A percentile compares a stretch with the other conserved stretches of the same genome.
phyloP scores from a whole-genome alignment of 352 stramenopile species.

The Pythium aristosporum region DNA sequence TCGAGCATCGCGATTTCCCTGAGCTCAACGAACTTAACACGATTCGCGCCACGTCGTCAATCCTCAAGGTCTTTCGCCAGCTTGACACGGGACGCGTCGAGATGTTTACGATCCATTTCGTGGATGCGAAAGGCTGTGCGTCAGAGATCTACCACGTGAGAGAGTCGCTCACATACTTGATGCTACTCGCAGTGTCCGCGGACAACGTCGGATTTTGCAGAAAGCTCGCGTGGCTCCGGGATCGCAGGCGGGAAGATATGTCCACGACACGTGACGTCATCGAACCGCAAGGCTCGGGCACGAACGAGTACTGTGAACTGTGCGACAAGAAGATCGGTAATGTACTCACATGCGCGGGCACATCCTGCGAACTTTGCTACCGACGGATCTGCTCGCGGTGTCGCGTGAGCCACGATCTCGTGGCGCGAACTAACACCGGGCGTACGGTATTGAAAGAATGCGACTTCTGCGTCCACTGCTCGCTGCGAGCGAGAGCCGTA shows the following conservation, averaged over 20 bases:
- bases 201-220: conserved; percentile 31
- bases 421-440: not conserved
- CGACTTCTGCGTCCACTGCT: conserved; percentile 14
- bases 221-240: conserved; percentile 39
- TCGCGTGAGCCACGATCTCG: conserved; percentile 8
- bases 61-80: conserved; percentile 42
- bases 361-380: conserved; percentile 21
- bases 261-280: not conserved
- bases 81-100: conserved; percentile 37
- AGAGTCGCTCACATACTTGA: conserved; percentile 30
- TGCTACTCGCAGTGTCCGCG: conserved; percentile 13
- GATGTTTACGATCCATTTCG: conserved; percentile 38
- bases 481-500: not conserved
- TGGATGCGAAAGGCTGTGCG: conserved; percentile 16
- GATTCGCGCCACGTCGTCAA: conserved; percentile 29
- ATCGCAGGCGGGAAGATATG: too few species aligned
- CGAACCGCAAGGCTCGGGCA: conserved; percentile 9
- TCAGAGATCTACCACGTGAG: conserved; percentile 10
- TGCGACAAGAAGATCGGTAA: conserved; percentile 10
- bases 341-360: conserved; percentile 5
- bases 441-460: too few species aligned
- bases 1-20: conserved; percentile 42
- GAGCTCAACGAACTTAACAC: conserved; percentile 32
- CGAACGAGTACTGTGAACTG: conserved; percentile 1
- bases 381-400: conserved; percentile 18